Conservation (phyloP, 1,284 basidiomycete genomes). For the Exobasidium rhododendri region DNA sequence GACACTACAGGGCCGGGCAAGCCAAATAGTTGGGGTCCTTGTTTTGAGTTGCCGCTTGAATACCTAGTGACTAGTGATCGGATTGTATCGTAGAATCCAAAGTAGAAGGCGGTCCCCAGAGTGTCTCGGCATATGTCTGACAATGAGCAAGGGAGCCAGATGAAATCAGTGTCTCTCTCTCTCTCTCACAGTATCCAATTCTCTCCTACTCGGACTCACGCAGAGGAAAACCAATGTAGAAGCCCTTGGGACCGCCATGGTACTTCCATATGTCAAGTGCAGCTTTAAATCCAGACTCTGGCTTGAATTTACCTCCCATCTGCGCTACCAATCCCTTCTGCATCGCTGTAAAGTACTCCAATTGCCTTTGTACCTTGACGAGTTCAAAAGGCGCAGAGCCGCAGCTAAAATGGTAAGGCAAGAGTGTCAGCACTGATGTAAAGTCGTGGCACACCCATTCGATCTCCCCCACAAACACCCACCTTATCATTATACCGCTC, state of each 20-base stretch:
- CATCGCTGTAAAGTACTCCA: slow-evolving; percentile 87
- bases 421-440: slow-evolving; percentile 16
- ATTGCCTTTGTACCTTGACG: slow-evolving; percentile 78
- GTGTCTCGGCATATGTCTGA: slow-evolving; percentile 12
- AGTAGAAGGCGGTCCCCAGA: slow-evolving; percentile 39
- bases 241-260: slow-evolving; percentile 50
- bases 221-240: slow-evolving; percentile 51
- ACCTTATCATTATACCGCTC: slow-evolving; percentile 76
- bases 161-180: not conserved
- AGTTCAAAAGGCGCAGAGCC: slow-evolving; percentile 73
- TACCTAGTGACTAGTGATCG: slow-evolving; percentile 34
- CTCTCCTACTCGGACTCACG: slow-evolving; percentile 14
- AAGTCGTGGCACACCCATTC: slow-evolving; percentile 55
- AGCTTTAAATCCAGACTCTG: slow-evolving; percentile 44
- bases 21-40: slow-evolving; percentile 27
- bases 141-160: not conserved
- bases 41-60: slow-evolving; percentile 21
- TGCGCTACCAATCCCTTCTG: slow-evolving; percentile 64
- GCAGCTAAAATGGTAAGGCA: too few species aligned
- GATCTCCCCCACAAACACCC: too few species aligned
- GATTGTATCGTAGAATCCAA: slow-evolving; percentile 51
- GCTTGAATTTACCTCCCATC: slow-evolving; percentile 24
- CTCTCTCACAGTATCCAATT: not conserved
- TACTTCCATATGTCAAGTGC: slow-evolving; percentile 45
- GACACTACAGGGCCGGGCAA: slow-evolving; percentile 47